A percentile compares a stretch with the other conserved stretches of the same genome.
phyloP scores from a whole-genome alignment of 129 eudicot species.

The Chrysanthemum makinoi region DNA sequence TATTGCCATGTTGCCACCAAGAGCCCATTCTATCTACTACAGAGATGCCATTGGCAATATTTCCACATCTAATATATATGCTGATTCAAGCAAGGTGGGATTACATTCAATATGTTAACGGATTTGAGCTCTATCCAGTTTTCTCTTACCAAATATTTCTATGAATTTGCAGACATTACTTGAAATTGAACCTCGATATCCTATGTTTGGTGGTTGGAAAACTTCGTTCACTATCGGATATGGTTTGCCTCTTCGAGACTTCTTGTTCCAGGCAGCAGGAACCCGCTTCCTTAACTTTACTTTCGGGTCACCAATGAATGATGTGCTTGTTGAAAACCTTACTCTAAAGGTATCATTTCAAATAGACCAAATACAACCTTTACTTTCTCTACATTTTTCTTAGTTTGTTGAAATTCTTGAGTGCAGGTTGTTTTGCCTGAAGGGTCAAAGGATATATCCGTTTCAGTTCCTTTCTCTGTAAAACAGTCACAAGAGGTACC shows the following conservation, averaged over 20 bases:
- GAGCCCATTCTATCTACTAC: constrained; percentile 93
- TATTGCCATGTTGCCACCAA: constrained; percentile 74
- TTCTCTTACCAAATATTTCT: constrained; percentile 19
- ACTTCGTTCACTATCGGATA: constrained; percentile 93
- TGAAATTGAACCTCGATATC: constrained; percentile 93
- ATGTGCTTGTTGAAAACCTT: constrained; percentile 73
- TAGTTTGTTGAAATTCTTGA: constrained; percentile 7
- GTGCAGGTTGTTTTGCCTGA: constrained; percentile 86
- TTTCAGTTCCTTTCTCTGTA: constrained; percentile 69
- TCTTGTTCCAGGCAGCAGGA: constrained; percentile 72
- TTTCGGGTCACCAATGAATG: constrained; percentile 82
- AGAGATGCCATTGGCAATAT: constrained; percentile 97
- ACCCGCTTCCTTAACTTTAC: constrained; percentile 64
- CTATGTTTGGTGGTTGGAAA: constrained; percentile 99
- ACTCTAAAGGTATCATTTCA: constrained; percentile 64
- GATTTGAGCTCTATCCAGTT: background rate
- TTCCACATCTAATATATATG: constrained; percentile 79
- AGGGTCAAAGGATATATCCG: constrained; percentile 83
- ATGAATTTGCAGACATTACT: constrained; percentile 70
- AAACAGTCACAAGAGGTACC: constrained; percentile 75
- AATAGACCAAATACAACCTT: constrained; percentile 11
- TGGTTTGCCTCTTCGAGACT: constrained; percentile 85
- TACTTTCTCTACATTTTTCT: constrained; percentile 8
- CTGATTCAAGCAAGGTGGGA: constrained; percentile 68
- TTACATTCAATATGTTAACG: background rate